These are phyloP conservation scores for Globisporangium megalacanthum DNA, from an alignment of 352 stramenopile genomes.

Conservation along the genomic window DNA sequence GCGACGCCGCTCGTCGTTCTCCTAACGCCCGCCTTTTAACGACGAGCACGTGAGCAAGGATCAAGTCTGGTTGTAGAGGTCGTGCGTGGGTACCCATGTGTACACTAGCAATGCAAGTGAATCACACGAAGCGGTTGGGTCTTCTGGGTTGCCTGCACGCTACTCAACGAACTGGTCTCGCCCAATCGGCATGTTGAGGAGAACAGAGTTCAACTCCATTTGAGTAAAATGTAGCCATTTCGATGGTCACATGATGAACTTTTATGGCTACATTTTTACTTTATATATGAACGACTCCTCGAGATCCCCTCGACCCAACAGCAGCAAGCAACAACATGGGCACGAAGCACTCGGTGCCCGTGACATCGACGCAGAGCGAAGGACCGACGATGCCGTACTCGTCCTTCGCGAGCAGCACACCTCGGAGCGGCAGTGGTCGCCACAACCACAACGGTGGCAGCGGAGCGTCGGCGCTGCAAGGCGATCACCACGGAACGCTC, in stretches of 20 bases:
- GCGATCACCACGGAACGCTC: constrained; percentile 16
- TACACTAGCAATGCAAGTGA: no score
- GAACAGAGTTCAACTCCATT: no score
- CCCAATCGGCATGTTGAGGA: no score
- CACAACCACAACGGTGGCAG: not conserved
- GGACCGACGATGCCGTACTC: constrained; percentile 10
- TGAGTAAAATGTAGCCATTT: not conserved
- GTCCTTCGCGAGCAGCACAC: constrained; percentile 5
- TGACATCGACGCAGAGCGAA: constrained; percentile 24
- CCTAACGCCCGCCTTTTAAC: constrained; percentile 8
- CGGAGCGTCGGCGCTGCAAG: no score
- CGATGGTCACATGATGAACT: no score
- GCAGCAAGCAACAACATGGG: constrained; percentile 29
- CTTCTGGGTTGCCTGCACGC: not conserved
- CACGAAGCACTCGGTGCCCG: constrained; percentile 56
- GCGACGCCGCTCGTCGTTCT: constrained; percentile 49
- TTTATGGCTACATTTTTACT: not conserved
- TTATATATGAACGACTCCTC: not conserved
- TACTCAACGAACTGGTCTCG: not conserved
- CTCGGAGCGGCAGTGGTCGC: not conserved
- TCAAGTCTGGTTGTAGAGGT: no score
- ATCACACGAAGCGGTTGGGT: no score
- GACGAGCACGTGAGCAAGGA: no score
- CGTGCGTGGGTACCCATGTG: no score
- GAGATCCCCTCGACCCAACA: not conserved